Evolutionary conservation across 202 grass and related monocot species (phyloP), one percentile per base, ranked within the genome.

Genomic region (Brachypodium distachyon): DNA sequence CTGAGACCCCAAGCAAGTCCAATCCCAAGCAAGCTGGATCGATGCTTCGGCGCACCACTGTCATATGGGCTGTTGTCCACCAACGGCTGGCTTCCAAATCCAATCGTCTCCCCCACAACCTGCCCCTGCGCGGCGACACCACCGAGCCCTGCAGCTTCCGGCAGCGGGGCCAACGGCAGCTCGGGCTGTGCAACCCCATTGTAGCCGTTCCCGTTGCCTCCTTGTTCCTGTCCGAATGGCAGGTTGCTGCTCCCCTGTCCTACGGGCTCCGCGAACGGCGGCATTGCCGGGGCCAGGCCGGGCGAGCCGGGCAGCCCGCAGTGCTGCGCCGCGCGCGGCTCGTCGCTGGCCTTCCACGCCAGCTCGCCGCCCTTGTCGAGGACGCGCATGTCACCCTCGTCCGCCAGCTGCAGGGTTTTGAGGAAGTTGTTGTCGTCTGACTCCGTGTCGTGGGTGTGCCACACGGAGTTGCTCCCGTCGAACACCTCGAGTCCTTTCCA

Each of bases 371-470:
- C 83, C 81, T 91, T 91, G 75, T 97, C 90, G 48, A 79, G 88
- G 81, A 97, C 89, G 56, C 94, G 90, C 94, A 97, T 97, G 84
- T 97, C 90, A 12, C 94, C 94, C 73, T 89, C 79, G 74, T 97
- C 94, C 29, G 91, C 88, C 41, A 93, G 77, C 78, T 97, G 80
- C 46, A 97, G 64, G n/a, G 82, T 89, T 48, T 83, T 21, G 33
- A 97, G 59, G 85, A 89, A 89, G 77, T 85, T 62, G 7, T 83
- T 17, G 6, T 80, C 48, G 28, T 73, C 77, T 33, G 93, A 97
- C 33, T 6, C 23, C 22, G 65, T 19, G 12, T 89, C 85, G 16
- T 80, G 78, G 6, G 85, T 91, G 83, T 89, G 65, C 93, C 93
- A 97, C 56, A 91, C 86, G 12, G 94, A 89, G 42, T 31, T 97